A percentile compares a stretch with the other conserved stretches of the same genome.
These are phyloP conservation scores for Grifola frondosa DNA, from an alignment of 1,284 basidiomycete species.

Conservation along the genomic window DNA sequence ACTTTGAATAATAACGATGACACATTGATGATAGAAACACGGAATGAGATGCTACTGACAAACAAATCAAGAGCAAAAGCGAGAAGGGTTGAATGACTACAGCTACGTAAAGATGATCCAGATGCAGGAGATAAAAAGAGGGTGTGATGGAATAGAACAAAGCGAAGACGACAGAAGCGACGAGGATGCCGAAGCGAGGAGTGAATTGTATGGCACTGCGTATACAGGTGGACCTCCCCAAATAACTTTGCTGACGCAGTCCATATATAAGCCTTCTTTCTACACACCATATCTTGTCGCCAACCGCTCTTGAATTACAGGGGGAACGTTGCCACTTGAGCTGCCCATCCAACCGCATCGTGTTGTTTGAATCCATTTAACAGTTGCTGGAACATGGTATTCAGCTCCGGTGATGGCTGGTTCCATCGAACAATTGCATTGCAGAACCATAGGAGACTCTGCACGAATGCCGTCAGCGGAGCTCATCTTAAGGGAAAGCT, in stretches of 20 bases:
- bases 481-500: constrained; percentile 5
- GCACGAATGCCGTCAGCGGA: constrained; percentile 13
- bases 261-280: background rate
- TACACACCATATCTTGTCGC: constrained; percentile 75
- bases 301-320: constrained; percentile 75
- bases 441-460: constrained; percentile 94
- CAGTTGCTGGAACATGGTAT: constrained; percentile 87
- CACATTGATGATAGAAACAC: too few species aligned
- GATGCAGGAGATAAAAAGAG: constrained; percentile 18
- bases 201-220: constrained; percentile 6
- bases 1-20: background rate
- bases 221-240: background rate
- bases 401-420: constrained; percentile 83
- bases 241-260: background rate
- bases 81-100: constrained; percentile 23
- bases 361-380: constrained; percentile 85
- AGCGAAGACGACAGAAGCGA: constrained; percentile 15
- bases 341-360: constrained; percentile 75
- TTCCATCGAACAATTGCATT: constrained; percentile 97
- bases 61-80: constrained; percentile 16
- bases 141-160: constrained; percentile 10
- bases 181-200: constrained; percentile 10
- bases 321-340: constrained; percentile 78
- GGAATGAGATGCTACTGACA: constrained; percentile 51
- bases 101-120: constrained; percentile 27